Evolutionary conservation across 1,284 basidiomycete genomes (phyloP).

Genomic region (Apiotrichum sp.): DNA sequence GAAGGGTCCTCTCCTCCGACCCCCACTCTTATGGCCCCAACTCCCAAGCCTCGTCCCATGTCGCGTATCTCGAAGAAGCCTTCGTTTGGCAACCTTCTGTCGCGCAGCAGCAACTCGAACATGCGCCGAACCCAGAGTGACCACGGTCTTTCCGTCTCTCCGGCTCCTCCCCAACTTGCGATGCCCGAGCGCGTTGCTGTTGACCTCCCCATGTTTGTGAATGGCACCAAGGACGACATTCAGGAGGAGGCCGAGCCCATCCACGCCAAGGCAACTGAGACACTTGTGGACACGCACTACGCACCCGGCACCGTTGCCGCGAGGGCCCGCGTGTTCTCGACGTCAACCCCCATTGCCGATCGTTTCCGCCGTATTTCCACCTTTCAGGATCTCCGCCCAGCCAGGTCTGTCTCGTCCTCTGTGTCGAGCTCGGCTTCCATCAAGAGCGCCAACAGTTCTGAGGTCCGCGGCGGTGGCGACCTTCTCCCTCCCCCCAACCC

Average conservation of each 20-base stretch:
- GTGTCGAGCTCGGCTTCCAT: slow-evolving; percentile 4
- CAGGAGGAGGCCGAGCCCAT: slow-evolving; percentile 6
- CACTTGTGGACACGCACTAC: slow-evolving; percentile 26
- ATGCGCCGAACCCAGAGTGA: slow-evolving; percentile 20
- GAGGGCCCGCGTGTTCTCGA: slow-evolving; percentile 24
- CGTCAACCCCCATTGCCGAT: slow-evolving; percentile 42
- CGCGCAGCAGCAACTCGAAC: slow-evolving; percentile 5
- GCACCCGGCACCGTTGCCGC: slow-evolving; percentile 34
- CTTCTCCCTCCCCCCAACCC: slow-evolving; percentile 23
- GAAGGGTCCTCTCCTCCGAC: neutral
- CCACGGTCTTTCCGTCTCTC: slow-evolving; percentile 18
- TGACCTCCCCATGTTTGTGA: neutral
- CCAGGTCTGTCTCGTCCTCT: slow-evolving; percentile 6
- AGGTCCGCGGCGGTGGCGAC: neutral
- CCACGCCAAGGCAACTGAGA: slow-evolving; percentile 10
- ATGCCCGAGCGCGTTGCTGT: slow-evolving; percentile 12
- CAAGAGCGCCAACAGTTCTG: neutral
- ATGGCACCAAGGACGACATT: slow-evolving; percentile 5
- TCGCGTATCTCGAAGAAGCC: slow-evolving; percentile 25
- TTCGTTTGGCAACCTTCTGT: slow-evolving; percentile 22
- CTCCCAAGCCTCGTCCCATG: slow-evolving; percentile 17
- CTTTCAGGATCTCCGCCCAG: slow-evolving; percentile 14
- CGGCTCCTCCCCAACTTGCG: slow-evolving; percentile 29
- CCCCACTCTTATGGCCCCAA: neutral
- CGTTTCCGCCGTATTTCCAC: slow-evolving; percentile 30